Conservation (phyloP, 129 eudicot genomes). For the Flaveria brownii region DNA sequence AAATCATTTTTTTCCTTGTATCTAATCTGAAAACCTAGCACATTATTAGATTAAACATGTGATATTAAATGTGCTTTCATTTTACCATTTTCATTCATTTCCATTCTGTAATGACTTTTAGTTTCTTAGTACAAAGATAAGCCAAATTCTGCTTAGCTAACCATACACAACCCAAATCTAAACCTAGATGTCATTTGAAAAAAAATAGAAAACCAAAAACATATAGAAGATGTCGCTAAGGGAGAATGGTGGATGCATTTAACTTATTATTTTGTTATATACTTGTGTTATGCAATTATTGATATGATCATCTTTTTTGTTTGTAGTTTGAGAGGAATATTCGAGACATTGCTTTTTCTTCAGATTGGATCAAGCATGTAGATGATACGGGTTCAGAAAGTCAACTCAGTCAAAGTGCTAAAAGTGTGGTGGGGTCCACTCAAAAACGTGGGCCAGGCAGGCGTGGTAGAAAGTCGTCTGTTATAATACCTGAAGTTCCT, state of each 20-base stretch:
- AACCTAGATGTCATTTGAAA: not conserved
- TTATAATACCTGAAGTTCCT: conserved; percentile 42
- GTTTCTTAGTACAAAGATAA: not conserved
- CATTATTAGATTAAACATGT: not conserved
- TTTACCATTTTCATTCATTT: not conserved
- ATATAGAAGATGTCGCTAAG: not conserved
- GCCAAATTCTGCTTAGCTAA: not conserved
- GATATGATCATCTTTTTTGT: conserved; percentile 19
- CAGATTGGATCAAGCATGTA: conserved; percentile 79
- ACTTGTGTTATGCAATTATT: conserved; percentile 14
- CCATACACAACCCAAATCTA: not conserved
- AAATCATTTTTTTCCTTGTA: conserved; percentile 7
- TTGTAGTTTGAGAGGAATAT: conserved; percentile 81
- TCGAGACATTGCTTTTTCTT: conserved; percentile 61
- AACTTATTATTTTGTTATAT: not conserved
- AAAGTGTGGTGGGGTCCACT: conserved; percentile 46
- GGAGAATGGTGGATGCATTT: not conserved
- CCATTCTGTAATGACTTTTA: not conserved
- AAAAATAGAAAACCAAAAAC: not conserved
- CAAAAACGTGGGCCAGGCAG: conserved; percentile 82
- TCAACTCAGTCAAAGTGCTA: conserved; percentile 48
- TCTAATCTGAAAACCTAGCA: not conserved
- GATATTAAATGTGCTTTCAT: not conserved
- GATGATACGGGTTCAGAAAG: conserved; percentile 56
- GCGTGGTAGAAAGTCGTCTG: conserved; percentile 63